Percentiles rank a stretch among this genome's conserved stretches.
Evolutionary conservation across 345 rosid genomes (phyloP).

Genomic region (Eutrema heterophyllum): DNA sequence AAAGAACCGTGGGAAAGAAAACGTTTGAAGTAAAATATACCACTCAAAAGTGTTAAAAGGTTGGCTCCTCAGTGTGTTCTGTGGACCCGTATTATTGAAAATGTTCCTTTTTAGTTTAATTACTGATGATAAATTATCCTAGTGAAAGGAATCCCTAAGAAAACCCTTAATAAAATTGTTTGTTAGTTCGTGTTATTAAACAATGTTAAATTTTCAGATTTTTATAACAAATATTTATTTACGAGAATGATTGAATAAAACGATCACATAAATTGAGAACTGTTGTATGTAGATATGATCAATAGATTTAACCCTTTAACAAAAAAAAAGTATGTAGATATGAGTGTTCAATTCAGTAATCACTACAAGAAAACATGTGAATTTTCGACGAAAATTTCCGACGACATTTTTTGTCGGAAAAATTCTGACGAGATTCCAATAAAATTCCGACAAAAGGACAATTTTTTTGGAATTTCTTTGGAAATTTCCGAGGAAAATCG

Average conservation of each 20-base stretch:
- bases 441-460: no score
- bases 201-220: neutral
- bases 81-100: constrained; percentile 16
- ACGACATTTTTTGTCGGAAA: no score
- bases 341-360: no score
- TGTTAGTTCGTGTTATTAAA: neutral
- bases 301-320: neutral
- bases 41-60: constrained; percentile 8
- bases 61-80: neutral
- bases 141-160: neutral
- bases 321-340: no score
- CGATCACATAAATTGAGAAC: neutral
- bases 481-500: no score
- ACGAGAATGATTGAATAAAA: neutral
- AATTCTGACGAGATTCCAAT: no score
- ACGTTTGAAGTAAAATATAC: constrained; percentile 11
- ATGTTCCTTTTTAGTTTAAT: neutral
- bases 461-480: no score
- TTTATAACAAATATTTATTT: neutral
- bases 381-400: no score
- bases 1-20: constrained; percentile 15
- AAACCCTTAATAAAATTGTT: neutral
- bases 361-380: no score
- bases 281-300: neutral
- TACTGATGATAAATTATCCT: neutral